Evolutionary conservation across 1,139 yeast genomes (phyloP).

Genomic region (Debaryomycetaceae sp.): DNA sequence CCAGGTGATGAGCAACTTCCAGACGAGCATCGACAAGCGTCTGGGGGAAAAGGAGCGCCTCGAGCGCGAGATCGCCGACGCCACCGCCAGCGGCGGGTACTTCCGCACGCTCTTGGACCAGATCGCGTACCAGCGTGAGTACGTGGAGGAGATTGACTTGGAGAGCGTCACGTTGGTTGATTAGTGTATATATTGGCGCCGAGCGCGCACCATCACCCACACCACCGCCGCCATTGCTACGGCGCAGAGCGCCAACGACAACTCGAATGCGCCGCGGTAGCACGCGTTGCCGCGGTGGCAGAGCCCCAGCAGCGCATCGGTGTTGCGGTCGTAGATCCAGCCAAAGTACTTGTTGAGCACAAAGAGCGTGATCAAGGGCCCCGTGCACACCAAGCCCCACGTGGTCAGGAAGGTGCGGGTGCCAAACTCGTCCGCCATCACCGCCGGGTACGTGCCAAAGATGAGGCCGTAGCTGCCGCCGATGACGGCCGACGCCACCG

Average conservation of each 20-base stretch:
- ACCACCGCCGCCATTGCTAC: constrained; percentile 19
- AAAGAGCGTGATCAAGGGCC: constrained; percentile 34
- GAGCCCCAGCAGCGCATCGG: constrained; percentile 28
- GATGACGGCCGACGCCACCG: constrained; percentile 29
- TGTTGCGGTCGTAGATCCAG: constrained; percentile 29
- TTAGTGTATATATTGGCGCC: too few species aligned
- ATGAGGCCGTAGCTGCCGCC: constrained; percentile 40
- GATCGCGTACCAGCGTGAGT: constrained; percentile 41
- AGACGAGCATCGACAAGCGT: constrained; percentile 61
- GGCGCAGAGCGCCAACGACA: constrained; percentile 24
- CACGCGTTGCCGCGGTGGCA: constrained; percentile 37
- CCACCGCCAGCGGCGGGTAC: constrained; percentile 56
- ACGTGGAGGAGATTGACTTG: constrained; percentile 49
- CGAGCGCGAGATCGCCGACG: constrained; percentile 50
- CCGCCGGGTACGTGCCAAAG: constrained; percentile 44
- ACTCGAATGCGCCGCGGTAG: constrained; percentile 30
- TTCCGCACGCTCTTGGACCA: constrained; percentile 52
- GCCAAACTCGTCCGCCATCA: constrained; percentile 43
- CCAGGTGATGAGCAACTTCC: constrained; percentile 77
- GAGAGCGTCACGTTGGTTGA: constrained; percentile 48
- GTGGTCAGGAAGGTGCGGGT: constrained; percentile 37
- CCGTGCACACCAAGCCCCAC: constrained; percentile 45
- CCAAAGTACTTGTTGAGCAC: constrained; percentile 39
- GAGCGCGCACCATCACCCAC: constrained; percentile 15
- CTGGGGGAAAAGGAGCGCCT: constrained; percentile 56